phyloP scores from a whole-genome alignment of 306 rosid genomes.

The Pyrus communis region DNA sequence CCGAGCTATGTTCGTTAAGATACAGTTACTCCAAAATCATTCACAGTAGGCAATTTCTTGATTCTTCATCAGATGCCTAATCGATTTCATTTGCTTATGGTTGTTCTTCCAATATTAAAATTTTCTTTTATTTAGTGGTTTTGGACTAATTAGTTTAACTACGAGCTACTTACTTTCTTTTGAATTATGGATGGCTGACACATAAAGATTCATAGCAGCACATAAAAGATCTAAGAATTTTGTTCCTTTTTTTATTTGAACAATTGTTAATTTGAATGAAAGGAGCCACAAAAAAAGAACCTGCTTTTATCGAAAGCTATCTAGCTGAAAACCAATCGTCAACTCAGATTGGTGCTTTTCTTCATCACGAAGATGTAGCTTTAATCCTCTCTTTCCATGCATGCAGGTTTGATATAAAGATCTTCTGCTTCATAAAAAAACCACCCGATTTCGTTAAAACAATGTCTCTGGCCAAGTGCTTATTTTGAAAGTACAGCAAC shows the following conservation, averaged over 20 bases:
- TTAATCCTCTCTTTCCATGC: background rate
- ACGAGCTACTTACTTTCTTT: background rate
- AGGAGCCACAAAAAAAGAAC: background rate
- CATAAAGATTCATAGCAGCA: constrained; percentile 27
- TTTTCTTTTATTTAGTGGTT: background rate
- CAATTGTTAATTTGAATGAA: background rate
- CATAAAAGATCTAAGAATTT: constrained; percentile 22
- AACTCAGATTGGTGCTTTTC: constrained; percentile 50
- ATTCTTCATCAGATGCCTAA: background rate
- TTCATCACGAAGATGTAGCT: constrained; percentile 51
- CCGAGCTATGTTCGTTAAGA: background rate
- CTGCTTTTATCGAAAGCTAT: background rate
- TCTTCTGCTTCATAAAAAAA: background rate
- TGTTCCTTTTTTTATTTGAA: constrained; percentile 5
- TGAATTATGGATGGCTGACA: constrained; percentile 42
- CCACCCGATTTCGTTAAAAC: background rate
- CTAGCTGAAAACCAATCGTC: constrained; percentile 22
- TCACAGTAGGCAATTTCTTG: background rate
- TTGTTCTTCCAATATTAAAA: background rate
- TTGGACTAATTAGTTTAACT: constrained; percentile 8
- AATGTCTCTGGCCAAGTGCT: background rate
- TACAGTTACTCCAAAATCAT: background rate
- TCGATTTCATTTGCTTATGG: background rate
- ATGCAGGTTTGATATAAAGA: constrained; percentile 3
- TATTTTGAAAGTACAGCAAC: background rate